Percentiles rank a stretch among this genome's conserved stretches.
phyloP scores from a whole-genome alignment of 495 filamentous ascomycete genomes.

The Hamigera avellanea region DNA sequence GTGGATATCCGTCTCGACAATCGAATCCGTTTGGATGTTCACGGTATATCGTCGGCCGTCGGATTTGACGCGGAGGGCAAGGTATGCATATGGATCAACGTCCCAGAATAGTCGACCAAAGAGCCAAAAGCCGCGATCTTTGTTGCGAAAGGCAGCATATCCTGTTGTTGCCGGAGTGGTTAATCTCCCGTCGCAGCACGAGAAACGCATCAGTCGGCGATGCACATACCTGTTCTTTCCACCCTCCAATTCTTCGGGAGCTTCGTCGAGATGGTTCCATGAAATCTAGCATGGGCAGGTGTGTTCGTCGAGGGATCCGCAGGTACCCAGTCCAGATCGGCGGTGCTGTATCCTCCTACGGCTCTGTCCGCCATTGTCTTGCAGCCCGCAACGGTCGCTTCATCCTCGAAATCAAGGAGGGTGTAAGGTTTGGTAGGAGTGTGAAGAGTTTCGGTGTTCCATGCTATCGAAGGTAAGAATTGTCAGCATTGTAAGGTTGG shows the following conservation, averaged over 20 bases:
- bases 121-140: slow-evolving; percentile 43
- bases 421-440: slow-evolving; percentile 35
- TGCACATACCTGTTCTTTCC: slow-evolving; percentile 56
- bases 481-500: slow-evolving; percentile 4
- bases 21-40: slow-evolving; percentile 87
- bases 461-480: slow-evolving; percentile 17
- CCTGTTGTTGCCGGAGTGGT: slow-evolving; percentile 39
- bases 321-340: slow-evolving; percentile 56
- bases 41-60: slow-evolving; percentile 90
- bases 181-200: not conserved
- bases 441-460: slow-evolving; percentile 36
- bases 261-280: slow-evolving; percentile 77
- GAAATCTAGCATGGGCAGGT: slow-evolving; percentile 60
- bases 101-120: slow-evolving; percentile 81
- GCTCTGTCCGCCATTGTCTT: slow-evolving; percentile 80
- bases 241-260: slow-evolving; percentile 45
- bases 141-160: slow-evolving; percentile 81
- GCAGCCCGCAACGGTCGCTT: slow-evolving; percentile 49
- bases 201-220: not conserved
- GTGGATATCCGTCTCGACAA: slow-evolving; percentile 87
- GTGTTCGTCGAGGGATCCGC: slow-evolving; percentile 26
- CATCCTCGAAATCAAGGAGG: slow-evolving; percentile 50
- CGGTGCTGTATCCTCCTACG: slow-evolving; percentile 74
- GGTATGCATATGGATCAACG: slow-evolving; percentile 76
- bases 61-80: slow-evolving; percentile 80